phyloP scores from a whole-genome alignment of 768 basidiomycete genomes.

The Tulasnella sp. region DNA sequence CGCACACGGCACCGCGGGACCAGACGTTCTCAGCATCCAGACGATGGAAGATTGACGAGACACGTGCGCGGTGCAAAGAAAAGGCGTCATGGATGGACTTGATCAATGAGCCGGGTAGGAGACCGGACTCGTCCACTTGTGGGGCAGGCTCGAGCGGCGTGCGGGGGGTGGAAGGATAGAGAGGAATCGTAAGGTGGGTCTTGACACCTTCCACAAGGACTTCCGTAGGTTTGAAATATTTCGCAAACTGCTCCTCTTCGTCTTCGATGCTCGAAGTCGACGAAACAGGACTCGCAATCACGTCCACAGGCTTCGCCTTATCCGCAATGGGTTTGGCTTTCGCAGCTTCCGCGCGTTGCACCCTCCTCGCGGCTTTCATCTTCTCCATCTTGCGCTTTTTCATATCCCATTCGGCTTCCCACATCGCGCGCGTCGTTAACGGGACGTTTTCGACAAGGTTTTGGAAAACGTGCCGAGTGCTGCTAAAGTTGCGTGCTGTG shows the following conservation, averaged over 20 bases:
- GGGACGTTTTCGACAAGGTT: slow-evolving; percentile 71
- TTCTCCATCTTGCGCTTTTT: slow-evolving; percentile 32
- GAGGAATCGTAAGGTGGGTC: slow-evolving; percentile 60
- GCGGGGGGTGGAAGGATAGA: slow-evolving; percentile 36
- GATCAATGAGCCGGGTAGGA: slow-evolving; percentile 46
- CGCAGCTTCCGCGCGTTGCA: slow-evolving; percentile 21
- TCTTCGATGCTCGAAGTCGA: slow-evolving; percentile 22
- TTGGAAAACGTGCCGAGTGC: slow-evolving; percentile 65
- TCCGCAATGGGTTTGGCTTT: slow-evolving; percentile 25
- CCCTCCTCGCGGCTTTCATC: slow-evolving; percentile 20
- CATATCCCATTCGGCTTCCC: slow-evolving; percentile 59
- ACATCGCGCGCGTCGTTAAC: slow-evolving; percentile 57
- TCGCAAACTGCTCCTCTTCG: slow-evolving; percentile 31
- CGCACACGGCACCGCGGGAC: slow-evolving; percentile 46
- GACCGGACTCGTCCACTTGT: slow-evolving; percentile 4
- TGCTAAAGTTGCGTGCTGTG: slow-evolving; percentile 55
- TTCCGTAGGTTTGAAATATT: slow-evolving; percentile 43
- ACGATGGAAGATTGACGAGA: slow-evolving; percentile 54
- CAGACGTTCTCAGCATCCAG: slow-evolving; percentile 61
- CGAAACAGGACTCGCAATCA: neutral
- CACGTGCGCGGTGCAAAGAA: slow-evolving; percentile 45
- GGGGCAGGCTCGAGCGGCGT: neutral
- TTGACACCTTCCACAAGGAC: slow-evolving; percentile 31
- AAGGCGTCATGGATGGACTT: slow-evolving; percentile 41
- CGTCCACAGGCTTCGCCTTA: slow-evolving; percentile 24